Conservation (phyloP, 1,139 yeast species). For the Sugiyamaella xylanicola region DNA sequence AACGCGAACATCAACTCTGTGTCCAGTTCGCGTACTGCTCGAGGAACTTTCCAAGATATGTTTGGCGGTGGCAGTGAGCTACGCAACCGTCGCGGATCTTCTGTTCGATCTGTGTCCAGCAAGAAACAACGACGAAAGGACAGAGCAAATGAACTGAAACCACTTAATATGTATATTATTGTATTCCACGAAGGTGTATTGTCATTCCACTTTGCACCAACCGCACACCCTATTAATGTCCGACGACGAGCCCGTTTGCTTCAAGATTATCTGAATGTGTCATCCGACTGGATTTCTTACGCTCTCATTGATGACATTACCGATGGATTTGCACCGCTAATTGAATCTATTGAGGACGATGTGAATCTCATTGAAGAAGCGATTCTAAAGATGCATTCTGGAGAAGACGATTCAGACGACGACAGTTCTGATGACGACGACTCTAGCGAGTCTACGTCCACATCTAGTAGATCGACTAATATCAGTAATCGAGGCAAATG, state of each 20-base stretch:
- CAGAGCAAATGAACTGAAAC: slow-evolving; percentile 61
- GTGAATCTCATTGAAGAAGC: slow-evolving; percentile 89
- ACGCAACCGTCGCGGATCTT: slow-evolving; percentile 18
- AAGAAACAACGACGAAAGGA: slow-evolving; percentile 23
- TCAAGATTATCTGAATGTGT: slow-evolving; percentile 83
- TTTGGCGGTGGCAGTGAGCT: slow-evolving; percentile 12
- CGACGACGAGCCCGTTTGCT: slow-evolving; percentile 87
- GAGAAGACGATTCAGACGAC: slow-evolving; percentile 52
- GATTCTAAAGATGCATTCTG: slow-evolving; percentile 81
- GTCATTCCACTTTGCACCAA: slow-evolving; percentile 91
- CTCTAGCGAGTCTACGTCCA: slow-evolving; percentile 29
- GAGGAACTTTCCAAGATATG: slow-evolving; percentile 16
- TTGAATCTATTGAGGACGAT: slow-evolving; percentile 89
- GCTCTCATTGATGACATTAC: slow-evolving; percentile 96
- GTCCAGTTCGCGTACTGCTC: slow-evolving; percentile 4
- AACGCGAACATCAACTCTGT: slow-evolving; percentile 6
- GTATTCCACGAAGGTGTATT: slow-evolving; percentile 89
- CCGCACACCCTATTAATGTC: slow-evolving; percentile 95
- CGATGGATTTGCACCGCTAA: slow-evolving; percentile 96
- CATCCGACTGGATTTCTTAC: slow-evolving; percentile 96
- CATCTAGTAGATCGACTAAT: slow-evolving; percentile 38
- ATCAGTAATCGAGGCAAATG: slow-evolving; percentile 65
- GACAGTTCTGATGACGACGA: slow-evolving; percentile 41
- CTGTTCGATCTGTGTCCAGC: slow-evolving; percentile 15
- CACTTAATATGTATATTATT: slow-evolving; percentile 88